These are phyloP conservation scores for Amylostereum areolatum DNA, from an alignment of 1,284 basidiomycete genomes.

Conservation along the genomic window DNA sequence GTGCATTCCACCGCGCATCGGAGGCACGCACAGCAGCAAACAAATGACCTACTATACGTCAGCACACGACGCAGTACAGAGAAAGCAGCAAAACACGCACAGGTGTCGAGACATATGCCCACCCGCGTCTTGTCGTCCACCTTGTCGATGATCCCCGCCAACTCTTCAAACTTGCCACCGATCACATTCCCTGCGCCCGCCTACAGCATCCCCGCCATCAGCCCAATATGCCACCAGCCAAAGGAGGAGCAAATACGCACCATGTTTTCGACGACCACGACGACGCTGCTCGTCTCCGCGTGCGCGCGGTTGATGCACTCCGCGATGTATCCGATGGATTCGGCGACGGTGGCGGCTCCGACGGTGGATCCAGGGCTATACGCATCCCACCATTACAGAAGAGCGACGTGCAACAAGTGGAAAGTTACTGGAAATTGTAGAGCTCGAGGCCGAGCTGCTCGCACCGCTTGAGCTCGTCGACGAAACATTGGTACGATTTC, in stretches of 20 bases:
- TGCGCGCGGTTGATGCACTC: constrained; percentile 76
- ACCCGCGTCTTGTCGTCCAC: constrained; percentile 74
- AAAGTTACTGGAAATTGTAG: constrained; percentile 82
- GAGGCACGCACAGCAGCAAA: constrained; percentile 61
- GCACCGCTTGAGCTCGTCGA: constrained; percentile 81
- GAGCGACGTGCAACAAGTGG: not conserved
- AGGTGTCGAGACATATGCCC: constrained; percentile 84
- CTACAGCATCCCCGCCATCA: constrained; percentile 27
- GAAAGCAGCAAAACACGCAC: constrained; percentile 30
- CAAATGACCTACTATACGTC: constrained; percentile 52
- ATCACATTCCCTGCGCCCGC: constrained; percentile 79
- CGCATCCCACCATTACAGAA: not conserved
- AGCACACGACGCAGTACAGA: constrained; percentile 4
- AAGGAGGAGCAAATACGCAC: constrained; percentile 24
- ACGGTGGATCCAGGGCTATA: constrained; percentile 77
- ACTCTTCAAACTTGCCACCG: constrained; percentile 65
- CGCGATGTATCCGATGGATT: constrained; percentile 64
- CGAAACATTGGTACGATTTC: constrained; percentile 76
- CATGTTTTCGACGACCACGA: constrained; percentile 83
- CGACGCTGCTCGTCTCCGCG: constrained; percentile 55
- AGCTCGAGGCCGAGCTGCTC: constrained; percentile 69
- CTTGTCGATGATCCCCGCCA: constrained; percentile 64
- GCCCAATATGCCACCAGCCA: too few relatives aligned
- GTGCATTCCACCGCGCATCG: not conserved
- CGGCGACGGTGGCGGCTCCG: constrained; percentile 55